Evolutionary conservation across 2,329 filamentous ascomycete genomes (phyloP), one percentile per base, ranked within the genome.

Genomic region (Fusarium sororula): DNA sequence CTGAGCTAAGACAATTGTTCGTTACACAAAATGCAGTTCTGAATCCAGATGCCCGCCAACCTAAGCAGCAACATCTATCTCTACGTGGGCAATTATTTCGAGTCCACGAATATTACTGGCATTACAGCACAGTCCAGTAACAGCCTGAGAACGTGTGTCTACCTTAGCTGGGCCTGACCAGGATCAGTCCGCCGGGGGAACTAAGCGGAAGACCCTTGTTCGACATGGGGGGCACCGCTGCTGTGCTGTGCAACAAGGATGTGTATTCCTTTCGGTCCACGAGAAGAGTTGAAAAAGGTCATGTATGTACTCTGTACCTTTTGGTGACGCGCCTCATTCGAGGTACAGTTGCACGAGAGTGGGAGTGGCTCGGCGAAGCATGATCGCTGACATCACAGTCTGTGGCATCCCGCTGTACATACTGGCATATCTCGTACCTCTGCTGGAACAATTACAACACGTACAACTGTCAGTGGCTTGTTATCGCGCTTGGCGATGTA

Each of bases 381-480:
- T 61, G 61, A 61, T 77, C 65, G 68, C 74, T 78, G 74, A 78
- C 76, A 78, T 78, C 74, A 78, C 76, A 57, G 39, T 63, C 66
- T 30, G 51, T 55, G 44, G 51, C 54, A 41, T 42, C 30, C 42
- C 26, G 37, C 41, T 41, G 44, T 24, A 35, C 32, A 35, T 35
- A 53, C 22, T 53, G 51, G 56, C 48, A 59, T 60, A 66, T 61
- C 63, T 66, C n/a, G 44, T 22, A 30, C 58, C 35, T 54, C 32
- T 68, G 48, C 28, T 44, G 42, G 42, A 17, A 32, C 44, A 47
- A 32, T 42, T 50, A 24, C 56, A 50, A 37, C 26, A 45, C 22
- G 28, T 45, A 44, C 28, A 24, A n/a, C 41, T 58, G 41, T 48
- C 39, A 28, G 45, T 58, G 50, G 44, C 54, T 37, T 56, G 39